Evolutionary conservation across 2,329 filamentous ascomycete genomes (phyloP), one percentile per base, ranked within the genome.

Genomic region (Colletotrichum tamarilloi): DNA sequence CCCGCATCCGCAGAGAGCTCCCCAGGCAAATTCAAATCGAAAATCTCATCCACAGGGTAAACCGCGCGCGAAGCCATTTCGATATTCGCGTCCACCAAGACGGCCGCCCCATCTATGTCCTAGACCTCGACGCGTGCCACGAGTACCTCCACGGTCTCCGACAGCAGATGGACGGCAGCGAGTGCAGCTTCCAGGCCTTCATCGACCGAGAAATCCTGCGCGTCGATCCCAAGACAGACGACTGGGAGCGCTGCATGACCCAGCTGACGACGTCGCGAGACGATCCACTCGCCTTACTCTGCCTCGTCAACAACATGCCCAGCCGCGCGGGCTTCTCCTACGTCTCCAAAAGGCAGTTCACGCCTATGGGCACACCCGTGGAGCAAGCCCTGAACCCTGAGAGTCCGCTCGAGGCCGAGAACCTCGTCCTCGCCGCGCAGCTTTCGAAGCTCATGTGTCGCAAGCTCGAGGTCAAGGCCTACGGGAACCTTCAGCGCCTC

Each of bases 401-500:
- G 69, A 78, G 80, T 11, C 58, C 66, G 60, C 75, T 78, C 2
- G 79, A 82, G 16, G 80, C 84, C 65, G 80, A 78, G 22, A 82
- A 85, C 53, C 82, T 85, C 57, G 76, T 84, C 2, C 79, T 85
- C 2, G 84, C 84, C 4, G 83, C 83, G 1, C 84, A 85, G 68
- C 77, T 86, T 26, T 84, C 83, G 9, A 82, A 84, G 46, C 85
- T 86, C 57, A 76, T 86, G 70, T 84, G 84, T 76, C 83, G 84
- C 67, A 84, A 85, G 78, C 78, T 85, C 7, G 84, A 86, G 75
- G 82, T 86, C 5, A 83, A 85, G 76, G 84, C 82, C 3, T 85
- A 84, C 80, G 79, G 80, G 35, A 81, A 82, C 62, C 80, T 86
- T 0, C 84, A 86, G 72, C 82, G 81, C 12, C n/a, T 42, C 7